Evolutionary conservation across 306 rosid genomes (phyloP).

Genomic region (Quercus aquifolioides): DNA sequence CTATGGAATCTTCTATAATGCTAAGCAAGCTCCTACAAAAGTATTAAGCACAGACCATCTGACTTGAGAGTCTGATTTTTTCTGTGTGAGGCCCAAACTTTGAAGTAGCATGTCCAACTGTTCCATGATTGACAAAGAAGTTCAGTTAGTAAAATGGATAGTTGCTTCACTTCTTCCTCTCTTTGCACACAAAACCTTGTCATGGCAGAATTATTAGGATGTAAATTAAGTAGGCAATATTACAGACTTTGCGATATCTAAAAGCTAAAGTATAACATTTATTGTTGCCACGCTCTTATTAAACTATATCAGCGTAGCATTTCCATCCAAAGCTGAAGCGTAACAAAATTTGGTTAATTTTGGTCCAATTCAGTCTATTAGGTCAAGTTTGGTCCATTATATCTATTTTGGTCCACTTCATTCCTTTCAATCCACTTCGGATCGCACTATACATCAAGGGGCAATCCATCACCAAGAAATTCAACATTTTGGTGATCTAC

Average conservation of each 20-base stretch:
- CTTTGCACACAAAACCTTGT: background rate
- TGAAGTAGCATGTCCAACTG: conserved; percentile 63
- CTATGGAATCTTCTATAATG: conserved; percentile 58
- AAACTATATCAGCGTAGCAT: too few species aligned
- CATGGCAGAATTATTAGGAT: background rate
- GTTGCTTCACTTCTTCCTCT: background rate
- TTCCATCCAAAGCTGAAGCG: too few species aligned
- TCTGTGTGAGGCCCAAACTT: conserved; percentile 82
- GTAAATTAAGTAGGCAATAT: background rate
- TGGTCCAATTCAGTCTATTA: too few species aligned
- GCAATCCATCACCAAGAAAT: too few species aligned
- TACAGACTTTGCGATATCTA: conserved; percentile 40
- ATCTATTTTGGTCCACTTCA: too few species aligned
- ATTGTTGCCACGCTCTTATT: too few species aligned
- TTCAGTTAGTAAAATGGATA: conserved; percentile 7
- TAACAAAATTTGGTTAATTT: too few species aligned
- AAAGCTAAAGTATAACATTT: too few species aligned
- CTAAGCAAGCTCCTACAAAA: conserved; percentile 73
- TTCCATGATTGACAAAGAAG: conserved; percentile 17
- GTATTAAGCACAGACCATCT: conserved; percentile 90
- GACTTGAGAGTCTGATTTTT: conserved; percentile 87
- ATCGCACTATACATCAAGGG: too few species aligned
- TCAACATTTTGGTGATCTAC: too few species aligned
- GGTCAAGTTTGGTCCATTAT: too few species aligned
- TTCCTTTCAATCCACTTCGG: too few species aligned